Base-by-base conservation (phyloP, 805 yeast genomes). In the Sugiyamaella qingdaonensis region DNA sequence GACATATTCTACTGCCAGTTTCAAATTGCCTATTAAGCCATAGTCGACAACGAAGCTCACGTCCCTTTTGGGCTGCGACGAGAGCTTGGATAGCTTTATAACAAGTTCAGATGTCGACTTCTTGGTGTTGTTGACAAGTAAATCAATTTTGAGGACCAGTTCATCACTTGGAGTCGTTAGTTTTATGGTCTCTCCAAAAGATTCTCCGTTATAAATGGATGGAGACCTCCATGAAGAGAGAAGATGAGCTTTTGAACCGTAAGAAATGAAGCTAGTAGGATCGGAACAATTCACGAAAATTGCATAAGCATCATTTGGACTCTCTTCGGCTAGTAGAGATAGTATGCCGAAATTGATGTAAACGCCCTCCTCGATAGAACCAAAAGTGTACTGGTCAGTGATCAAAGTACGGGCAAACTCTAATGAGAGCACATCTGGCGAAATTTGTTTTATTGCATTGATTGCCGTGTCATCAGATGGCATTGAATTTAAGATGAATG, bases 141-240 rank as follows among this genome's bases (percentile, higher is more conserved):
- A 75, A 18, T 76, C 73, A 53, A 87, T 71, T 21, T 75, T 67
- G 49, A 87, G 65, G 47, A 73, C 70, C 61, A 85, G 94, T 51
- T 59, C 72, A 71, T 72, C 68, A 16, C 78, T 76, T 19, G 87
- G 69, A 39, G 87, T 87, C 56, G 78, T 74, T 13, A 88, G 73
- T 62, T 81, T 81, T 45, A 89, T 77, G 34, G 79, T 73, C 65
- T 88, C 96, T 34, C 91, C 86, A 53, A 88, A 73, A 11, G 75
- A 73, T 68, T 89, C 96, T 39, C 79, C 84, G 0, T 88, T 81
- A 58, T 77, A 74, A 10, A 86, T 88, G 1, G 92, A 82, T 9
- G 86, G 77, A 61, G 89, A 86, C 51, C 79, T 81, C 95, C 95
- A 88, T 24, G 29, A 24, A 24, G 29, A 24, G 7, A 24, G 29